phyloP scores from a whole-genome alignment of 106 monocot species.

The Dendrobium huoshanense region DNA sequence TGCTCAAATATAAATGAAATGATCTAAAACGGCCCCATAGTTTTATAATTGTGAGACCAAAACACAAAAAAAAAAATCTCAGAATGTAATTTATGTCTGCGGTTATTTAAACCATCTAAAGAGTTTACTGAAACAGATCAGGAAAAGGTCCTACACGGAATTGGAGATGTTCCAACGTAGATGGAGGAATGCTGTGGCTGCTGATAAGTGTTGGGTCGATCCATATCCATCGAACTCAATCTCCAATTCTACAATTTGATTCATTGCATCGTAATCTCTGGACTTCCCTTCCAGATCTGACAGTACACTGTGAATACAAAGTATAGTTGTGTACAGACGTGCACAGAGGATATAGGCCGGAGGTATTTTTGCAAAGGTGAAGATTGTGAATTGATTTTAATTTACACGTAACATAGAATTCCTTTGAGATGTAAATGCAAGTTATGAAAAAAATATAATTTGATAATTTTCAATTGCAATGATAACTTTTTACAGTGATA shows the following conservation, averaged over 20 bases:
- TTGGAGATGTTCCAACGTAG: conserved; percentile 26
- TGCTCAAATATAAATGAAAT: too few relatives aligned
- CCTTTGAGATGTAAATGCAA: not conserved
- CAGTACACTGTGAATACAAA: not conserved
- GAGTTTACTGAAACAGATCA: conserved; percentile 6
- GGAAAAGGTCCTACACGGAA: conserved; percentile 28
- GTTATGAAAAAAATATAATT: not conserved
- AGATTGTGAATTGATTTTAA: not conserved
- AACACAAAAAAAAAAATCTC: not conserved
- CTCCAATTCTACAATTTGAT: not conserved
- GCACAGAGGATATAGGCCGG: not conserved
- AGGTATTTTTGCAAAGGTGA: not conserved
- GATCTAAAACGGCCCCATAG: too few relatives aligned
- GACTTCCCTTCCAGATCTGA: too few relatives aligned
- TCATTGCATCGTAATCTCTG: not conserved
- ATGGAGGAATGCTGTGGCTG: conserved; percentile 28
- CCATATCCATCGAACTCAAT: conserved; percentile 17
- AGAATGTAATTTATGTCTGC: not conserved
- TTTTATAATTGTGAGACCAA: too few relatives aligned
- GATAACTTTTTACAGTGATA: too few relatives aligned
- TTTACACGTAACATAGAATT: not conserved
- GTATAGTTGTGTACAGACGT: not conserved
- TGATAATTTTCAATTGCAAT: not conserved
- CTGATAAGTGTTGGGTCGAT: conserved; percentile 37
- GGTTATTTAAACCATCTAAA: too few relatives aligned